Evolutionary conservation across 2,329 filamentous ascomycete species (phyloP), one percentile per base, ranked within the genome.

Genomic region (Fusarium scirpi): DNA sequence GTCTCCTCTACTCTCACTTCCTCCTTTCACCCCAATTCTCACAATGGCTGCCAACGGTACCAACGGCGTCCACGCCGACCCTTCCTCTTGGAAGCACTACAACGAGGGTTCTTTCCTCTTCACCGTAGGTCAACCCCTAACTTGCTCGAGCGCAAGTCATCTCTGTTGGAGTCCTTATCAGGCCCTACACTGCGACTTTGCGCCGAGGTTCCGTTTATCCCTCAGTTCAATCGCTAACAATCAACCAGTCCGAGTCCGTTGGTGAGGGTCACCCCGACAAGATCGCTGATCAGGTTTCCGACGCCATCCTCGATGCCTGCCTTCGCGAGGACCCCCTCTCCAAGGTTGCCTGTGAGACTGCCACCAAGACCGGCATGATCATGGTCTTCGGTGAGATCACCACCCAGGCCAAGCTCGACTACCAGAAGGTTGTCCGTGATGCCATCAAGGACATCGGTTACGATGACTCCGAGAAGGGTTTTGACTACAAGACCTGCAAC

Each of bases 401-500:
- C 84, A 98, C 96, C 86, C 96, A 97, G 87, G 91, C 95, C 84
- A 88, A 86, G 76, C 87, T 98, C 77, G 96, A 99, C 89, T 99
- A 98, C 92, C 96, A 99, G 85, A 97, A 94, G 88, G 88, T 98
- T 78, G 94, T 99, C 83, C 95, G 96, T 83, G 85, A 91, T 73
- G 90, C 94, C 81, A 94, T 99, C 90, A 95, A 97, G 90, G 95
- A 97, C 81, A 99, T 99, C 80, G 96, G 96, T 78, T 99, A 98
- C 85, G 96, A 99, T 85, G 90, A 92, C 84, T 98, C 96, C 60
- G 87, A 89, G 78, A 99, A 99, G 91, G 96, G 96, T 71, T 99
- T 99, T 85, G 96, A 99, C 87, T 97, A 98, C 94, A 98, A 98
- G 92, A 99, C 96, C 76, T 95, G 92, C 88, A 98, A 98, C 87